These are phyloP conservation scores for Trichophyton simii DNA, from an alignment of 2,329 filamentous ascomycete genomes.

Conservation along the genomic window DNA sequence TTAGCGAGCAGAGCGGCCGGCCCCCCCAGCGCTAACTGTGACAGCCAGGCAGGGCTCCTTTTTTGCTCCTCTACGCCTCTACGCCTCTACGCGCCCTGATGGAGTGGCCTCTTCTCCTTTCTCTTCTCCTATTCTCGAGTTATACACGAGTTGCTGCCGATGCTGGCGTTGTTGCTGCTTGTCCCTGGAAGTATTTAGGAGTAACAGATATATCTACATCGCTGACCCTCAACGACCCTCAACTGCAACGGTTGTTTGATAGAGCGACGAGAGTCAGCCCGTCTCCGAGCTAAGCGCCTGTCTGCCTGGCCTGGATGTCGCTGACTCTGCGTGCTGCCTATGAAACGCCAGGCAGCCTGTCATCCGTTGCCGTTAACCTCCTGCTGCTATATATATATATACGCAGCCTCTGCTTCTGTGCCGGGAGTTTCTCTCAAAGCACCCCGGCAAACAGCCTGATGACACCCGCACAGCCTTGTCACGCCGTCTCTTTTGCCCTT, in stretches of 20 bases:
- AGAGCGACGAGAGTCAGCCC: neutral
- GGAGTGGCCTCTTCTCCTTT: neutral
- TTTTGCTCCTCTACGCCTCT: neutral
- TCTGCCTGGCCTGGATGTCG: neutral
- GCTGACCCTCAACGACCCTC: neutral
- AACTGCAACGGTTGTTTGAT: neutral
- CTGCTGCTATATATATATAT: no score
- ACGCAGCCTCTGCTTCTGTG: no score
- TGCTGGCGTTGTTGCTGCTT: neutral
- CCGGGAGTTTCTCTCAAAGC: no score
- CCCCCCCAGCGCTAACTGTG: neutral
- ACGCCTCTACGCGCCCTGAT: neutral
- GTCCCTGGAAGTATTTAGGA: neutral
- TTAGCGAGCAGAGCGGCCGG: neutral
- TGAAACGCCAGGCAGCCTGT: neutral
- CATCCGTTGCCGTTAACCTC: neutral
- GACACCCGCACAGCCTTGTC: no score
- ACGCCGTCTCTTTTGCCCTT: no score
- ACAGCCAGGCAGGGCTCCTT: neutral
- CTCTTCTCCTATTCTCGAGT: neutral
- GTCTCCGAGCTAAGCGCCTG: neutral
- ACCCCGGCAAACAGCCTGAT: no score
- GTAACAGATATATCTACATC: no score
- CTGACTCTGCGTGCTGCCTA: neutral
- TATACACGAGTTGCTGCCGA: neutral